These are phyloP conservation scores for Heliocybe sulcata DNA, from an alignment of 1,284 basidiomycete genomes.

Conservation along the genomic window DNA sequence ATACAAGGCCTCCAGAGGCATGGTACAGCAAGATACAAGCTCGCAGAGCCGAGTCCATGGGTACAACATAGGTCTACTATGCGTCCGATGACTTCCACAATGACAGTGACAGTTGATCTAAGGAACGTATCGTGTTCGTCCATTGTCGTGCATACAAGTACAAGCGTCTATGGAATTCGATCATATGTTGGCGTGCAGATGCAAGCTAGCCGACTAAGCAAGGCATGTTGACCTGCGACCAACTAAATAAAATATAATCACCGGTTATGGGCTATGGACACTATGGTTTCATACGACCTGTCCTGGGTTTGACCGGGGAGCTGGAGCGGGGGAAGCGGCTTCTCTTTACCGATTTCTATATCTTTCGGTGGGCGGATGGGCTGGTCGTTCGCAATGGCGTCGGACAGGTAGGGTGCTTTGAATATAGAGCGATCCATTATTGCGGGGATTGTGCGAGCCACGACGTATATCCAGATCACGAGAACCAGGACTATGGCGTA, in stretches of 20 bases:
- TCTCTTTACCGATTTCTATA: neutral
- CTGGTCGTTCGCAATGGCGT: constrained; percentile 4
- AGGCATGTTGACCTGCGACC: neutral
- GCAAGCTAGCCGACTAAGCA: neutral
- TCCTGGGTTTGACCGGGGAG: neutral
- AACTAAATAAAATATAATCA: neutral
- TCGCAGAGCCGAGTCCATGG: neutral
- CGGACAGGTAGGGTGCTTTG: constrained; percentile 23
- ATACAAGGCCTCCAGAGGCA: neutral
- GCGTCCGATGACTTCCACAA: neutral
- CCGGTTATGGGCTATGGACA: neutral
- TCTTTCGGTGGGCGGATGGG: neutral
- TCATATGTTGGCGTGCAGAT: neutral
- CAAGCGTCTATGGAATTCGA: neutral
- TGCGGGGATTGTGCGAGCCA: constrained; percentile 22
- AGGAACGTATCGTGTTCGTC: neutral
- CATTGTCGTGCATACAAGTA: neutral
- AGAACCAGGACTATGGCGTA: constrained; percentile 21
- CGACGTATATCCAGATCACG: constrained; percentile 29
- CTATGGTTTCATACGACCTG: neutral
- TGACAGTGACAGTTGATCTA: neutral
- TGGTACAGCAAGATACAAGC: neutral
- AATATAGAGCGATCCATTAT: constrained; percentile 29
- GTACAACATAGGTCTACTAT: neutral
- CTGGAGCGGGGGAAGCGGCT: neutral